Percentiles rank a stretch among this genome's conserved stretches.
These are phyloP conservation scores for Nicotiana tabacum DNA, from an alignment of 257 asterid genomes.

Conservation along the genomic window DNA sequence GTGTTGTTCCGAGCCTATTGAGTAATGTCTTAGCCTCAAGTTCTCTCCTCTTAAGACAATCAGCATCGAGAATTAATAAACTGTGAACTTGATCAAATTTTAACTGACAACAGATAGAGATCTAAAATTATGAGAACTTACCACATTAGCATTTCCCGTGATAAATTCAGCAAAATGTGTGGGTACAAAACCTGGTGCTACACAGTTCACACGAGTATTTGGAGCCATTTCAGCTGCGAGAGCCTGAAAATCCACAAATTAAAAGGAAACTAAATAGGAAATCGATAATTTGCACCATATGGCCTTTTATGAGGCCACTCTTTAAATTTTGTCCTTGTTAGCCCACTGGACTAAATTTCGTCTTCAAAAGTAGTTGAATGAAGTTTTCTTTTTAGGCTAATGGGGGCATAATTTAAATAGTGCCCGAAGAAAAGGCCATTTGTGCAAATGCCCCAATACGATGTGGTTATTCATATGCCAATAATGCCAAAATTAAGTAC, in stretches of 20 bases:
- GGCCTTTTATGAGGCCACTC: background rate
- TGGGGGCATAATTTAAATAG: background rate
- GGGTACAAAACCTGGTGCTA: constrained; percentile 96
- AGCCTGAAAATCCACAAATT: constrained; percentile 39
- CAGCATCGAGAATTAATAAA: background rate
- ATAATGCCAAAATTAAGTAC: constrained; percentile 21
- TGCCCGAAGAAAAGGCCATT: background rate
- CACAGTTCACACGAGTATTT: constrained; percentile 81
- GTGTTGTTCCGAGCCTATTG: constrained; percentile 66
- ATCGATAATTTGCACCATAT: background rate
- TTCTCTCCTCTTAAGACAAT: constrained; percentile 44
- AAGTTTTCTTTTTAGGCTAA: background rate
- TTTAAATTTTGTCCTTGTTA: background rate
- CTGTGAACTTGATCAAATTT: background rate
- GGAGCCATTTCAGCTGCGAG: constrained; percentile 93
- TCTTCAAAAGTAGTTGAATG: background rate
- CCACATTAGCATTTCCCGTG: constrained; percentile 37
- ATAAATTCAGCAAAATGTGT: constrained; percentile 65
- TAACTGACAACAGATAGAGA: background rate
- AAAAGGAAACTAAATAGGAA: background rate
- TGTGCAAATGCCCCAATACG: background rate
- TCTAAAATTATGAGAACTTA: constrained; percentile 20
- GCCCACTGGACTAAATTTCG: background rate
- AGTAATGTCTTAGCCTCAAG: constrained; percentile 63
- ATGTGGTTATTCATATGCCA: background rate